These are phyloP conservation scores for Trichoderma virens DNA, from an alignment of 495 filamentous ascomycete genomes.

Conservation along the genomic window DNA sequence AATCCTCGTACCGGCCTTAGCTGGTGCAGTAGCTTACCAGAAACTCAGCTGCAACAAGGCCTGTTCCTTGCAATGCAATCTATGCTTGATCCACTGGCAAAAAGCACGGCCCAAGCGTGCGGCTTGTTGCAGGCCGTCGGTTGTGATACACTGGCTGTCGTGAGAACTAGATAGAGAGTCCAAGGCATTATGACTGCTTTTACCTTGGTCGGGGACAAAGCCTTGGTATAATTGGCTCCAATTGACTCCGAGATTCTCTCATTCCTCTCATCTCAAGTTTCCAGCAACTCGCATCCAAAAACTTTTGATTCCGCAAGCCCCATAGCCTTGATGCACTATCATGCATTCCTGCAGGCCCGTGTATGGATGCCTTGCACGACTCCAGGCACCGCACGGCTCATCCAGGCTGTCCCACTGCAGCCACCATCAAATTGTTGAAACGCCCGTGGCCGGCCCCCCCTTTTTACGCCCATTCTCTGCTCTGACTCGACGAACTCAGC, in stretches of 20 bases:
- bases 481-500: background rate
- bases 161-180: background rate
- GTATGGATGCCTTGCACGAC: constrained; percentile 1
- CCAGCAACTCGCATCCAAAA: background rate
- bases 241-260: background rate
- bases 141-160: background rate
- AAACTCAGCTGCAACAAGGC: background rate
- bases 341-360: background rate
- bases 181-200: background rate
- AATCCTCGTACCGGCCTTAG: background rate
- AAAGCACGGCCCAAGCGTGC: background rate
- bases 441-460: background rate
- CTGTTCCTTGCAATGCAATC: background rate
- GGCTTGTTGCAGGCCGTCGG: background rate
- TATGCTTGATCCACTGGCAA: background rate
- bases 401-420: background rate
- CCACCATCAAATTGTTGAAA: background rate
- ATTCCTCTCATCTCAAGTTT: background rate
- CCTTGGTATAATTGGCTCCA: background rate
- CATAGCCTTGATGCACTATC: background rate
- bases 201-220: background rate
- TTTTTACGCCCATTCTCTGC: background rate
- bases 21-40: background rate
- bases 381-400: constrained; percentile 3
- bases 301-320: background rate